Conservation (phyloP, 805 yeast genomes). For the Starmerella etchellsii region DNA sequence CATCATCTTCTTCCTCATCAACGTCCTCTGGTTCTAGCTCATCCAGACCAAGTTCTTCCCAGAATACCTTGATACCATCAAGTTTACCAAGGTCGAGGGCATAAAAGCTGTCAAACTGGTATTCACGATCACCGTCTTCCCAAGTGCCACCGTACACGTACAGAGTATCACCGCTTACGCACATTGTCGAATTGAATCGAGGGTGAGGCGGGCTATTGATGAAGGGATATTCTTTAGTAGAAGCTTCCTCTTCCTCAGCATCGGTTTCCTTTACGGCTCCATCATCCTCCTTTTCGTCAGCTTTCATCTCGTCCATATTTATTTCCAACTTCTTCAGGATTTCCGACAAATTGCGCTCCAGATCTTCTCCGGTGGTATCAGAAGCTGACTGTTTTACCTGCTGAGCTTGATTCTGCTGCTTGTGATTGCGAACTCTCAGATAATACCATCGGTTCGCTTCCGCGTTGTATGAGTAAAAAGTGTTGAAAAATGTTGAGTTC, state of each 20-base stretch:
- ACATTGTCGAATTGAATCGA: conserved; percentile 72
- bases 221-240: conserved; percentile 40
- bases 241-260: conserved; percentile 29
- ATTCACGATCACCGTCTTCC: conserved; percentile 82
- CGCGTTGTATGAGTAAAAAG: conserved; percentile 65
- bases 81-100: conserved; percentile 71
- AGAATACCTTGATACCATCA: conserved; percentile 75
- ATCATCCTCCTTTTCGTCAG: conserved; percentile 17
- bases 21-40: conserved; percentile 25
- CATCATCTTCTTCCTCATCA: conserved; percentile 44
- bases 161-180: conserved; percentile 71
- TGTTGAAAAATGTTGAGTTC: conserved; percentile 73
- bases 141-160: conserved; percentile 84
- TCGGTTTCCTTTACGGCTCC: conserved; percentile 27
- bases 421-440: conserved; percentile 47
- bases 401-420: conserved; percentile 30
- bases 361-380: conserved; percentile 49
- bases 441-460: conserved; percentile 85
- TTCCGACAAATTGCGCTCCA: conserved; percentile 62
- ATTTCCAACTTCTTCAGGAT: conserved; percentile 26
- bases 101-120: conserved; percentile 71
- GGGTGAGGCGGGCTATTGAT: conserved; percentile 66
- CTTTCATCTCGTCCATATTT: conserved; percentile 21
- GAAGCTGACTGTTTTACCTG: conserved; percentile 26
- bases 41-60: conserved; percentile 66